Percentiles rank a stretch among this genome's conserved stretches.
Conservation (phyloP, 2,329 filamentous ascomycete species). For the Parasarocladium wereldwijsianum region DNA sequence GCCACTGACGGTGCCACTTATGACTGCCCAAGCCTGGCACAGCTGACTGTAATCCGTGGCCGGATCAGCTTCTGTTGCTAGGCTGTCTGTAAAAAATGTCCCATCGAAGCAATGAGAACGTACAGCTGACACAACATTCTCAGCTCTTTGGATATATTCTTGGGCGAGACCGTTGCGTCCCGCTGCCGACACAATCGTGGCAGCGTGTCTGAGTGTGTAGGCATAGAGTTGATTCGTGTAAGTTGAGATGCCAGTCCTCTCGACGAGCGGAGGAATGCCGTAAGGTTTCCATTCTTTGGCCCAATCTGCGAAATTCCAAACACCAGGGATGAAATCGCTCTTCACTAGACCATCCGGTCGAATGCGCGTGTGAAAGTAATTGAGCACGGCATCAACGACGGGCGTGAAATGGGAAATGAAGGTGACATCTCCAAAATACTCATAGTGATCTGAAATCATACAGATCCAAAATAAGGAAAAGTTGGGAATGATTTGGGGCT, state of each 20-base stretch:
- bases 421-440: conserved; percentile 17
- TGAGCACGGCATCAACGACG: conserved; percentile 18
- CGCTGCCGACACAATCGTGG: conserved; percentile 14
- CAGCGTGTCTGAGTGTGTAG: conserved; percentile 17
- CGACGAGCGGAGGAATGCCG: conserved; percentile 22
- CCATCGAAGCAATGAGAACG: conserved; percentile 16
- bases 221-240: conserved; percentile 16
- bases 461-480: conserved; percentile 23
- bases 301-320: conserved; percentile 24
- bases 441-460: conserved; percentile 19
- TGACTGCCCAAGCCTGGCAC: conserved; percentile 19
- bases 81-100: conserved; percentile 17
- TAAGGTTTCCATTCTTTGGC: conserved; percentile 11
- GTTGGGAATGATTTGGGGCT: conserved; percentile 19
- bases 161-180: conserved; percentile 14
- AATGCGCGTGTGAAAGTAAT: conserved; percentile 11
- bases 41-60: conserved; percentile 15
- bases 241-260: conserved; percentile 17
- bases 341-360: neutral
- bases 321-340: conserved; percentile 10
- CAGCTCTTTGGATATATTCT: conserved; percentile 14
- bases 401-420: conserved; percentile 16
- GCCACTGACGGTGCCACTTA: conserved; percentile 12
- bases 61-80: conserved; percentile 12
- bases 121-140: conserved; percentile 10